A percentile compares a stretch with the other conserved stretches of the same genome.
These are phyloP conservation scores for Penicillium sp. DNA, from an alignment of 2,329 filamentous ascomycete genomes.

Conservation along the genomic window DNA sequence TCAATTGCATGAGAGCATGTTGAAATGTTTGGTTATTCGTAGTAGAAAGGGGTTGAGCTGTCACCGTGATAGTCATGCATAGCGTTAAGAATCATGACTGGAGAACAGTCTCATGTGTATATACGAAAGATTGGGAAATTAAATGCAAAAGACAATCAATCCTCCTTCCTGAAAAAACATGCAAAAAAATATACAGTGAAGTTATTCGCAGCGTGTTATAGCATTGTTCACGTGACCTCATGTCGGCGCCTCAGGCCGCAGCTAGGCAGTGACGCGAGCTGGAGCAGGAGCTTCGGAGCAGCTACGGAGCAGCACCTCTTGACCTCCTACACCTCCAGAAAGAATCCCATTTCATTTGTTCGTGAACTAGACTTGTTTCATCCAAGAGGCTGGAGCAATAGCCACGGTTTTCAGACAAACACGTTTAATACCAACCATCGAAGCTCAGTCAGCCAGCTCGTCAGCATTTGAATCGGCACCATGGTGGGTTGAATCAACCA, in stretches of 20 bases:
- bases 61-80: too few species aligned
- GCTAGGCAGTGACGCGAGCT: conserved; percentile 14
- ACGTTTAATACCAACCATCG: not conserved
- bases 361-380: not conserved
- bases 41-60: too few species aligned
- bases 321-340: not conserved
- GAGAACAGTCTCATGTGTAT: not conserved
- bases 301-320: not conserved
- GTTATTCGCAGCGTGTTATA: not conserved
- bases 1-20: not conserved
- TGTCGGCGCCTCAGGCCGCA: conserved; percentile 7
- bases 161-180: too few species aligned
- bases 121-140: too few species aligned
- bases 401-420: not conserved
- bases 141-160: too few species aligned
- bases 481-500: conserved; percentile 6
- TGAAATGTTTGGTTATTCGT: not conserved
- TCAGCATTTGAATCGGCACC: not conserved
- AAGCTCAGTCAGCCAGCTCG: not conserved
- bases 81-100: not conserved
- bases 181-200: too few species aligned
- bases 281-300: conserved; percentile 5
- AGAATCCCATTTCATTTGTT: not conserved
- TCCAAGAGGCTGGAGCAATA: not conserved
- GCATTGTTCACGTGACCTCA: conserved; percentile 2